A percentile compares a stretch with the other conserved stretches of the same genome.
Evolutionary conservation across 2,329 filamentous ascomycete genomes (phyloP).

Genomic region (Lachnellula arida): DNA sequence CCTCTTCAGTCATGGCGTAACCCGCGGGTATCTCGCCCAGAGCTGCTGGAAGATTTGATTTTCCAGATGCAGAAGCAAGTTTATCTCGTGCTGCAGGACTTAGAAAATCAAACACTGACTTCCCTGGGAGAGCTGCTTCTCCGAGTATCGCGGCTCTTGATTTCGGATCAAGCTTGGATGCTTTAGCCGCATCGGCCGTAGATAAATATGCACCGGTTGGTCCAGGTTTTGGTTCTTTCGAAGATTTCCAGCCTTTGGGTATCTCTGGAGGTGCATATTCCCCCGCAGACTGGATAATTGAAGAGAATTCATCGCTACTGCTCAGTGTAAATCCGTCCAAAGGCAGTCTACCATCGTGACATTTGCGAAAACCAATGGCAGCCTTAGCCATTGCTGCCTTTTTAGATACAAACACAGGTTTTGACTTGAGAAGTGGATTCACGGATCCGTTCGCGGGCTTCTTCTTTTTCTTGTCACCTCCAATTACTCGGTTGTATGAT

Average conservation of each 20-base stretch:
- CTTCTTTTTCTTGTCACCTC: slow-evolving; percentile 76
- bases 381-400: slow-evolving; percentile 43
- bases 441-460: slow-evolving; percentile 52
- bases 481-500: slow-evolving; percentile 77
- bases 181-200: slow-evolving; percentile 71
- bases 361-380: slow-evolving; percentile 55
- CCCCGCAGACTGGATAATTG: slow-evolving; percentile 37
- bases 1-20: slow-evolving; percentile 57
- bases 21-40: slow-evolving; percentile 67
- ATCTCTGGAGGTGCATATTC: slow-evolving; percentile 63
- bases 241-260: slow-evolving; percentile 69
- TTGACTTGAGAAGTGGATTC: slow-evolving; percentile 61
- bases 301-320: slow-evolving; percentile 44
- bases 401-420: slow-evolving; percentile 72
- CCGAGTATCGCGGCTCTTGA: slow-evolving; percentile 75
- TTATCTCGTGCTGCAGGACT: slow-evolving; percentile 71
- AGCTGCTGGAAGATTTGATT: slow-evolving; percentile 69
- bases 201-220: slow-evolving; percentile 51
- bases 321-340: slow-evolving; percentile 76
- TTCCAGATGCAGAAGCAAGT: slow-evolving; percentile 71
- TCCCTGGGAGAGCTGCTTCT: slow-evolving; percentile 76
- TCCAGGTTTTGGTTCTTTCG: slow-evolving; percentile 40
- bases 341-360: slow-evolving; percentile 77
- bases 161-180: slow-evolving; percentile 69
- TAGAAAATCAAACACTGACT: slow-evolving; percentile 94